phyloP scores from a whole-genome alignment of 176 grass and related monocot species.

The Lolium perenne region DNA sequence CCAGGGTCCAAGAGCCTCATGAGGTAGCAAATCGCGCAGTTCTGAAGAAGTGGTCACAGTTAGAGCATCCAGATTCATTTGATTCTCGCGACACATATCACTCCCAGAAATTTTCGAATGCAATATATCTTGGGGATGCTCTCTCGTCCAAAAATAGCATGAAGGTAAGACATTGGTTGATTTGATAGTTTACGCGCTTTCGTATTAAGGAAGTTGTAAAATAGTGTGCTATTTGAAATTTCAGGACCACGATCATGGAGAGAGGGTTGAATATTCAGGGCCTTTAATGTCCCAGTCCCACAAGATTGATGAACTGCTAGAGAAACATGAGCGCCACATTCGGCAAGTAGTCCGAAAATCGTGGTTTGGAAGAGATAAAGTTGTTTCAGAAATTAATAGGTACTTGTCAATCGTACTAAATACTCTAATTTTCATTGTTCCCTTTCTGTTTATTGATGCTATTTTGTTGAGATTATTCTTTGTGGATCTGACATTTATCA shows the following conservation, averaged over 20 bases:
- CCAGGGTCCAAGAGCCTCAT: slow-evolving; percentile 46
- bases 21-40: slow-evolving; percentile 54
- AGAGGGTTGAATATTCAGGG: slow-evolving; percentile 89
- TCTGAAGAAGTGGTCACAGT: slow-evolving; percentile 85
- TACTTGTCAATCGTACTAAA: not conserved
- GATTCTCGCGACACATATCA: slow-evolving; percentile 61
- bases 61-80: slow-evolving; percentile 83
- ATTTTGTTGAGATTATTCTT: not conserved
- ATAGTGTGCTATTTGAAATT: slow-evolving; percentile 31
- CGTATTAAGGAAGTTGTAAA: not conserved
- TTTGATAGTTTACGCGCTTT: slow-evolving; percentile 30
- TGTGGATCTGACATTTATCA: not conserved
- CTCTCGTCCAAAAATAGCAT: slow-evolving; percentile 58
- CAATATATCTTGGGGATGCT: slow-evolving; percentile 52
- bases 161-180: slow-evolving; percentile 58
- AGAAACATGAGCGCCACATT: slow-evolving; percentile 86
- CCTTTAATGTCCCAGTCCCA: slow-evolving; percentile 76
- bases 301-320: slow-evolving; percentile 89
- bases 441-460: not conserved
- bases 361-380: slow-evolving; percentile 85
- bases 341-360: slow-evolving; percentile 79
- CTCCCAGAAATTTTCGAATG: slow-evolving; percentile 66
- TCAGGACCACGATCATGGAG: slow-evolving; percentile 57
- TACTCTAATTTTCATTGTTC: not conserved
- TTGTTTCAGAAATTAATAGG: no score